These are phyloP conservation scores for Pterocarpus macrocarpus DNA, from an alignment of 306 rosid species.

Conservation along the genomic window DNA sequence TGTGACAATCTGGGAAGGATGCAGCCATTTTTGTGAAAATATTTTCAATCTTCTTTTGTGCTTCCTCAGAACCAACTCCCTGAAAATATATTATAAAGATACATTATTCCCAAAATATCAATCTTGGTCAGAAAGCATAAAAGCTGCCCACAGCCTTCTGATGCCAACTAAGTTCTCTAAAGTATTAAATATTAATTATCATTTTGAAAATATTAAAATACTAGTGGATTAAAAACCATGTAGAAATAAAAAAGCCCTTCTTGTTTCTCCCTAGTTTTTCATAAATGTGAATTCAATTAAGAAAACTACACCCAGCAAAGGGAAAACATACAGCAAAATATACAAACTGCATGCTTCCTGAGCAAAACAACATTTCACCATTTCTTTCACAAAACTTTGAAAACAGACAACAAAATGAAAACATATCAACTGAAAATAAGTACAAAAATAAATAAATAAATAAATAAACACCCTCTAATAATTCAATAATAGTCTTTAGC, in stretches of 20 bases:
- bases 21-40: conserved; percentile 69
- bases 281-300: not conserved
- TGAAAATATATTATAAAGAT: conserved; percentile 47
- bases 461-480: not conserved
- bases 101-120: conserved; percentile 33
- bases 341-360: too few relatives aligned
- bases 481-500: too few relatives aligned
- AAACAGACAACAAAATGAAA: not conserved
- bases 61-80: conserved; percentile 80
- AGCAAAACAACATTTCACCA: not conserved
- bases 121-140: conserved; percentile 37
- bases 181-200: conserved; percentile 1
- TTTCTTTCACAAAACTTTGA: too few relatives aligned
- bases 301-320: not conserved
- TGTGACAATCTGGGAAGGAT: conserved; percentile 76
- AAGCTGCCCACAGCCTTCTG: conserved; percentile 23
- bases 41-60: conserved; percentile 57
- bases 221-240: too few relatives aligned
- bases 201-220: too few relatives aligned
- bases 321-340: too few relatives aligned
- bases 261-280: too few relatives aligned
- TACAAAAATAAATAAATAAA: too few relatives aligned
- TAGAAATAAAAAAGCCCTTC: too few relatives aligned
- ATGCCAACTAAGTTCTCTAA: conserved; percentile 16
- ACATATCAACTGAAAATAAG: not conserved